Base-by-base conservation (phyloP, 2,329 filamentous ascomycete species). In the Fusarium fujikuroi region DNA sequence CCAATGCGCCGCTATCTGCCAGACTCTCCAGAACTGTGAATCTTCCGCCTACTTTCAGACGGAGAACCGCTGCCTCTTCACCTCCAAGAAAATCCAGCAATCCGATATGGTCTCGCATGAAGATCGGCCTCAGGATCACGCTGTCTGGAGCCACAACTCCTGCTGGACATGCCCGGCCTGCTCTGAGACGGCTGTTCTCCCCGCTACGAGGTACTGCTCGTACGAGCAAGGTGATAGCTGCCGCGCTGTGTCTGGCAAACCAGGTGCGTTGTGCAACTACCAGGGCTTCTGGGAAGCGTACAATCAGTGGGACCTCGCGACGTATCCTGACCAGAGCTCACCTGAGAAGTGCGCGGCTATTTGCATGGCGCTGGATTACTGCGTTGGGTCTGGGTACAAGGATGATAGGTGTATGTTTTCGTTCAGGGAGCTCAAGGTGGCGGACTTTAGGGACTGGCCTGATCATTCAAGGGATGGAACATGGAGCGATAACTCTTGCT, bases 41-140 rank as follows among this genome's bases (percentile, higher is more conserved):
- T 70, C 69, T 1, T 28, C 61, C 3, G 66, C 39, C 0, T 71
- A 66, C 12, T 71, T 54, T 40, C 19, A n/a, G 7, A 44, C 36
- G 2, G 69, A 66, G 15, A 71, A 71, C 52, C 60, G 56, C 18
- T 71, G 69, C 5, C n/a, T 61, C 10, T 71, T 71, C 12, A 58
- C 60, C 0, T 19, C 49, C 19, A 64, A 58, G 28, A 66, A 43
- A 3, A 11, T 71, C 1, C 23, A 49, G 23, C 16, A 4, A 19
- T 65, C 60, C 1, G 66, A 71, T 18, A 66, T 70, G 60, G 32
- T 7, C 1, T n/a, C 9, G 2, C 43, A 25, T 9, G 9, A 28
- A 11, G 50, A 58, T 4, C 21, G 19, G 1, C 25, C 37, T 30
- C 47, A 42, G 1, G 60, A 63, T 5, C 37, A 60, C 19, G 39